Conservation (phyloP, 129 eudicot genomes). For the Erigeron canadensis region DNA sequence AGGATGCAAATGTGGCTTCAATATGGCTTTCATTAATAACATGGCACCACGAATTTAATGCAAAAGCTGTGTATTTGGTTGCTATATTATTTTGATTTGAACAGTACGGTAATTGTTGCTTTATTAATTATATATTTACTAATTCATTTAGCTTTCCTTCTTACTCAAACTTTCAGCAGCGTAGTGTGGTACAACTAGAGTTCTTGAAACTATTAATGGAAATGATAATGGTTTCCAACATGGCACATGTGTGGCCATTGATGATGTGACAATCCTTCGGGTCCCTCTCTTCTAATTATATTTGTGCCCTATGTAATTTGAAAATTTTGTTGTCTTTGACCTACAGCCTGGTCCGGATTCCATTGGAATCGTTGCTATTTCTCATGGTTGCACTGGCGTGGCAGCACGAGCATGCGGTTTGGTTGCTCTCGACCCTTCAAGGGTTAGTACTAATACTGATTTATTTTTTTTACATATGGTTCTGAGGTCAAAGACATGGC, state of each 20-base stretch:
- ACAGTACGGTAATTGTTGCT: no score
- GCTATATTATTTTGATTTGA: no score
- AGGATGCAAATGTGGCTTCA: no score
- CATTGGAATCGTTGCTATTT: conserved; percentile 57
- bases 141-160: no score
- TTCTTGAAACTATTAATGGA: no score
- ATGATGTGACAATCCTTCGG: neutral
- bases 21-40: no score
- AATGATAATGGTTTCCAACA: no score
- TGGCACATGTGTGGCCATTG: neutral
- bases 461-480: neutral
- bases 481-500: neutral
- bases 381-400: conserved; percentile 59
- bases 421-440: conserved; percentile 54
- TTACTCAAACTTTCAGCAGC: no score
- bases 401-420: conserved; percentile 64
- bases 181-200: no score
- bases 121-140: no score
- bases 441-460: conserved; percentile 28
- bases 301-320: neutral
- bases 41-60: no score
- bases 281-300: neutral
- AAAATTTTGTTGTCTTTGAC: conserved; percentile 8
- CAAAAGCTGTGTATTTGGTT: no score
- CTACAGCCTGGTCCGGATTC: conserved; percentile 65